Percentiles rank a stretch among this genome's conserved stretches.
Conservation (phyloP, 1,284 basidiomycete genomes). For the Wallemia hederae region DNA sequence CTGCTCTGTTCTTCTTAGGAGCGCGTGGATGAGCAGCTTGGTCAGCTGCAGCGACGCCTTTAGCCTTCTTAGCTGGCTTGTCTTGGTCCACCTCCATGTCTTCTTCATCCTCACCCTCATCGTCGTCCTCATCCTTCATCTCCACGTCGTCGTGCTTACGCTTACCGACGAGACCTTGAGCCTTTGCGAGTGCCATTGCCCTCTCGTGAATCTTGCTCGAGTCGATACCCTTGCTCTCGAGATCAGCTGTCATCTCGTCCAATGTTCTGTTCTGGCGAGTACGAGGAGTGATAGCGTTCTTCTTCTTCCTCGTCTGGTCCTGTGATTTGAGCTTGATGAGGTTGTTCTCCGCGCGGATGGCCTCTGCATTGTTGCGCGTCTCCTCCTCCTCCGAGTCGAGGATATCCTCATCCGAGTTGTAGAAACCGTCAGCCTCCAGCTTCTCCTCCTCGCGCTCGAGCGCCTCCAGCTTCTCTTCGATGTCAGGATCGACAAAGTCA, state of each 20-base stretch:
- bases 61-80: slow-evolving; percentile 32
- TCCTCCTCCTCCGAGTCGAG: slow-evolving; percentile 73
- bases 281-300: slow-evolving; percentile 53
- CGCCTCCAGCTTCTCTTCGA: slow-evolving; percentile 81
- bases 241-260: slow-evolving; percentile 45
- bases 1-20: slow-evolving; percentile 38
- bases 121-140: slow-evolving; percentile 21
- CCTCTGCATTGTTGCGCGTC: slow-evolving; percentile 36
- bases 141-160: slow-evolving; percentile 25
- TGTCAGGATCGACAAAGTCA: slow-evolving; percentile 98
- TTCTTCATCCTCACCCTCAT: slow-evolving; percentile 10
- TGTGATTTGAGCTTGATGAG: slow-evolving; percentile 46
- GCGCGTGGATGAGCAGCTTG: slow-evolving; percentile 21
- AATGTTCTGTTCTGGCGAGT: slow-evolving; percentile 66
- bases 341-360: slow-evolving; percentile 28
- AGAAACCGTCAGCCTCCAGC: slow-evolving; percentile 78
- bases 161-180: slow-evolving; percentile 33
- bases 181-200: slow-evolving; percentile 52
- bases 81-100: slow-evolving; percentile 23
- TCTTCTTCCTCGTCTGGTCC: slow-evolving; percentile 63
- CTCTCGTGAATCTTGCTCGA: slow-evolving; percentile 64
- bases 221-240: slow-evolving; percentile 68
- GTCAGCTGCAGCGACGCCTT: slow-evolving; percentile 24
- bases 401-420: slow-evolving; percentile 48
- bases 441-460: slow-evolving; percentile 90